A percentile compares a stretch with the other conserved stretches of the same genome.
Evolutionary conservation across 1,139 yeast species (phyloP).

Genomic region (Debaryomyces robertsiae): DNA sequence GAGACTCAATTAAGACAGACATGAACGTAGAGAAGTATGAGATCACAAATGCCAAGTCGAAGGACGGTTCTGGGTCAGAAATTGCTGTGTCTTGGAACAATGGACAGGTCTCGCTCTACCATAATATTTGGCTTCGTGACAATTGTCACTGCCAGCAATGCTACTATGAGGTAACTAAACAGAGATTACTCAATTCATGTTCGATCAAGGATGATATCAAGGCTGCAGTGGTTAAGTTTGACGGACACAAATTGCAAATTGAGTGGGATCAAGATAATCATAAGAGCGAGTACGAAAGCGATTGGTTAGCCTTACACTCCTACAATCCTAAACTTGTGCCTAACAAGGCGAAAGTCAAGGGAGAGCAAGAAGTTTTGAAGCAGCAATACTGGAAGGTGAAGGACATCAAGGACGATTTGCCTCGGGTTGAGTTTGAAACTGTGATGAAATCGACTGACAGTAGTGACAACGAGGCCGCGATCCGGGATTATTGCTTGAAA

Average conservation of each 20-base stretch:
- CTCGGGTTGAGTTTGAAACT: constrained; percentile 52
- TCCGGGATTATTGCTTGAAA: constrained; percentile 61
- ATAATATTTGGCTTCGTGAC: constrained; percentile 70
- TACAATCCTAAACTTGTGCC: constrained; percentile 55
- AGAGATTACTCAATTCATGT: constrained; percentile 63
- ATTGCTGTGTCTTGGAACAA: constrained; percentile 14
- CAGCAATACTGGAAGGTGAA: constrained; percentile 51
- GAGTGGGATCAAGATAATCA: constrained; percentile 56
- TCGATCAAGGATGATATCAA: constrained; percentile 50
- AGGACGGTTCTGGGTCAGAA: constrained; percentile 3
- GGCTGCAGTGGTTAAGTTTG: constrained; percentile 27
- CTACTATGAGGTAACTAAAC: constrained; percentile 62
- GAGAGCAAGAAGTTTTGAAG: constrained; percentile 32
- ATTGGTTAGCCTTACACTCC: constrained; percentile 63
- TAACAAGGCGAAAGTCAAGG: constrained; percentile 27
- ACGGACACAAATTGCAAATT: constrained; percentile 26
- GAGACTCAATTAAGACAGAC: neutral
- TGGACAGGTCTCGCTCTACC: constrained; percentile 29
- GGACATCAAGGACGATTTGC: constrained; percentile 47
- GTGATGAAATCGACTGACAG: constrained; percentile 44
- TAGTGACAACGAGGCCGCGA: constrained; percentile 43
- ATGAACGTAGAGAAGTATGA: neutral
- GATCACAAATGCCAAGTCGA: constrained; percentile 3
- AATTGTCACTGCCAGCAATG: constrained; percentile 67
- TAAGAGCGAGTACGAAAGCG: constrained; percentile 43